A percentile compares a stretch with the other conserved stretches of the same genome.
Evolutionary conservation across 1,139 yeast genomes (phyloP).

Genomic region (Chernovozyma aurita): DNA sequence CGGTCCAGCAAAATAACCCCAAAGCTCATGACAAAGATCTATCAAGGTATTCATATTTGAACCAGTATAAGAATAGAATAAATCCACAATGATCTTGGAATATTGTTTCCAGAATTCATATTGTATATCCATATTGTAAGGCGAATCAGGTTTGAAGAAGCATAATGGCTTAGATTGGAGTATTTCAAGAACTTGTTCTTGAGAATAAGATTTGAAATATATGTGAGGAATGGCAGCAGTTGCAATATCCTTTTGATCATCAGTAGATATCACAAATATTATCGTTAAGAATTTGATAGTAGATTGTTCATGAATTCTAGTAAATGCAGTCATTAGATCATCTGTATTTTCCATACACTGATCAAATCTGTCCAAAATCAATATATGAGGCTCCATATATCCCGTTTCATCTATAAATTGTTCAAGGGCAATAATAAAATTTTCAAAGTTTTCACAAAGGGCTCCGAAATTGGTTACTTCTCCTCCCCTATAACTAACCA

Average conservation of each 20-base stretch:
- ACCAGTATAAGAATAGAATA: constrained; percentile 51
- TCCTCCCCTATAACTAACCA: constrained; percentile 16
- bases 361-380: constrained; percentile 59
- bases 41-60: constrained; percentile 42
- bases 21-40: constrained; percentile 40
- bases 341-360: constrained; percentile 46
- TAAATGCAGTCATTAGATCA: constrained; percentile 43
- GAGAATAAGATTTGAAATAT: constrained; percentile 43
- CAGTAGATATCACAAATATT: constrained; percentile 31
- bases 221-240: constrained; percentile 49
- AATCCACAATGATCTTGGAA: constrained; percentile 47
- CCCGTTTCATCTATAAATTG: constrained; percentile 28
- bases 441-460: constrained; percentile 44
- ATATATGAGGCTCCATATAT: constrained; percentile 41
- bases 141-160: constrained; percentile 14
- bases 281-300: constrained; percentile 26
- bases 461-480: constrained; percentile 16
- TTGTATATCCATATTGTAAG: not conserved
- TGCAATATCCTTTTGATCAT: constrained; percentile 44
- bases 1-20: constrained; percentile 50
- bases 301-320: constrained; percentile 43
- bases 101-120: constrained; percentile 45
- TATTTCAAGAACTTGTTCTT: constrained; percentile 35
- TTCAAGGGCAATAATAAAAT: constrained; percentile 39
- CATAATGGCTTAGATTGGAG: constrained; percentile 26